Evolutionary conservation across 345 rosid genomes (phyloP).

Genomic region (Durio zibethinus): DNA sequence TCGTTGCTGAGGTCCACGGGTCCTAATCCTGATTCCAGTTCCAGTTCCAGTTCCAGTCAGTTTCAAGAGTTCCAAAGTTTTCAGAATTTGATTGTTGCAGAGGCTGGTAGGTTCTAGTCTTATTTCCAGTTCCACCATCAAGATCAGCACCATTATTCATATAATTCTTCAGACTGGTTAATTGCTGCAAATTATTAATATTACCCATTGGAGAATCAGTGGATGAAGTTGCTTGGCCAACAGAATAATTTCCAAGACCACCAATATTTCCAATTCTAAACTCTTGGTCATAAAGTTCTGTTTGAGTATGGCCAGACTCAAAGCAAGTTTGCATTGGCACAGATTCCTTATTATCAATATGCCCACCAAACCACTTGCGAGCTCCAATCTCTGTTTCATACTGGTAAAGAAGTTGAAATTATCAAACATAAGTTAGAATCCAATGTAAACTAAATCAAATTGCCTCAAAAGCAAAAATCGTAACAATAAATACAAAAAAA

Average conservation of each 20-base stretch:
- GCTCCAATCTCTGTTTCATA: conserved; percentile 23
- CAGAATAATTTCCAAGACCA: conserved; percentile 16
- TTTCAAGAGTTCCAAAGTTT: conserved; percentile 38
- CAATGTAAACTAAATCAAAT: not conserved
- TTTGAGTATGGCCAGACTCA: conserved; percentile 28
- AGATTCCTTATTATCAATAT: conserved; percentile 29
- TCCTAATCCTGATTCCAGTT: conserved; percentile 54
- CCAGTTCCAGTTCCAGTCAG: conserved; percentile 69
- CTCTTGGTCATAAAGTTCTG: conserved; percentile 22
- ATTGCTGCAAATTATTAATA: conserved; percentile 30
- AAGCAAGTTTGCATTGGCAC: conserved; percentile 36
- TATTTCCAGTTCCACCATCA: conserved; percentile 48
- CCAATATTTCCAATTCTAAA: conserved; percentile 19
- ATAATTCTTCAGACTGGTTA: conserved; percentile 27
- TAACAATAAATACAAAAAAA: not conserved
- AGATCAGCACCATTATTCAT: conserved; percentile 22
- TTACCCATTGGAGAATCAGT: conserved; percentile 29
- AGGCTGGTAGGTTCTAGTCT: conserved; percentile 43
- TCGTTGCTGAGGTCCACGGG: conserved; percentile 37
- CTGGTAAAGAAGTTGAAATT: conserved; percentile 16
- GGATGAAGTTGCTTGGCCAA: conserved; percentile 34
- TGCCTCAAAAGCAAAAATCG: not conserved
- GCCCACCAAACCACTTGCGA: conserved; percentile 22
- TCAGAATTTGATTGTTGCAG: conserved; percentile 26
- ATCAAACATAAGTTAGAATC: not conserved